Evolutionary conservation across 2,329 filamentous ascomycete genomes (phyloP), one percentile per base, ranked within the genome.

Genomic region (Fusarium sp.): DNA sequence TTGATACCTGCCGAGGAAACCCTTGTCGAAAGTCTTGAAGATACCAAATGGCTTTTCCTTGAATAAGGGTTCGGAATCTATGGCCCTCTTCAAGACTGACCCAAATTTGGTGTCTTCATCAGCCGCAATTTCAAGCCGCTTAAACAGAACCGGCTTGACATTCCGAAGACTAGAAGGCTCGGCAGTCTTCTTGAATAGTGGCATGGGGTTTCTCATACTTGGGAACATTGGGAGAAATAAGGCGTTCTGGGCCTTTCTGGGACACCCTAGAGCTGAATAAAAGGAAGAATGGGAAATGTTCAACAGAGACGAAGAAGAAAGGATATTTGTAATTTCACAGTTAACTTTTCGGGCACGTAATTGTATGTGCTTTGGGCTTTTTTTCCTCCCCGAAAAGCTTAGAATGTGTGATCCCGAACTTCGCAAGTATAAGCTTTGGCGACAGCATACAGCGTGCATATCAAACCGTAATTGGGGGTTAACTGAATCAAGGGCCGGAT

Each of bases 81-180:
- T 8, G 15, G 26, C 49, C 5, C 21, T 39, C 22, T 19, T 43
- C 21, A 58, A 19, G 36, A 47, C 22, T 26, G 21, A 19, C n/a
- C 39, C 34, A 44, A 55, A 49, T 5, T 33, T 42, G n/a, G 40
- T 50, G 17, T 39, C 19, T 11, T 13, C n/a, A 2, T 17, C 28
- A 26, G 31, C 38, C 24, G 36, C 17, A 36, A 6, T 13, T 17
- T 34, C 31, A 19, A 66, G 63, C 7, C 7, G 22, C 4, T n/a
- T 11, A 26, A 42, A 42, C 33, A 67, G 42, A 3, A 5, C 13
- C 26, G 57, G 57, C 10, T 62, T 55, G n/a, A 33, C 22, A 24
- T 34, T 19, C 7, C 14, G 19, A 21, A 67, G n/a, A 22, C 19
- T 21, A 43, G 17, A 17, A 14, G 26, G 21, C 26, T 15, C 21